These are phyloP conservation scores for Boletus sp. DNA, from an alignment of 768 basidiomycete genomes.

Conservation along the genomic window DNA sequence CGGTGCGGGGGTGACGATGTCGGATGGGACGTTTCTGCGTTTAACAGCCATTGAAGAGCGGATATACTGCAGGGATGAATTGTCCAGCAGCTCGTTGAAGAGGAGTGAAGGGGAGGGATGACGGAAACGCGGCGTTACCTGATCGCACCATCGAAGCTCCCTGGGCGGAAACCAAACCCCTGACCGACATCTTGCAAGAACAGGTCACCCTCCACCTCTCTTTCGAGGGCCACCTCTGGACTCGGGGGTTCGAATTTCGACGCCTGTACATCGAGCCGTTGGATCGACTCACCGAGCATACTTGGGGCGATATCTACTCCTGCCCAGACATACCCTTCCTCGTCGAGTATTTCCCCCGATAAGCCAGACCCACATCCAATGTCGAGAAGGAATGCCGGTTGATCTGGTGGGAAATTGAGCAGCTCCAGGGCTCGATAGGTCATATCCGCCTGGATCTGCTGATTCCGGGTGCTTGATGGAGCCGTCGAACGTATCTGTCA, in stretches of 20 bases:
- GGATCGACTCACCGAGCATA: constrained; percentile 76
- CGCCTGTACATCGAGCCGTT: not conserved
- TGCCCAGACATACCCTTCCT: constrained; percentile 89
- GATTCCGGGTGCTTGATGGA: constrained; percentile 77
- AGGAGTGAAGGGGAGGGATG: too few relatives aligned
- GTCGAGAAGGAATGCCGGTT: constrained; percentile 85
- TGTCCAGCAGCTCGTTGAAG: not conserved
- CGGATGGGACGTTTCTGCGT: constrained; percentile 88
- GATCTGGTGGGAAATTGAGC: constrained; percentile 72
- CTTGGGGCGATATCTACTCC: constrained; percentile 94
- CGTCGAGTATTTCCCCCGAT: constrained; percentile 93
- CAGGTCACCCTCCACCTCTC: constrained; percentile 94
- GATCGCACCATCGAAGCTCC: constrained; percentile 96
- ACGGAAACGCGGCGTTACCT: constrained; percentile 48
- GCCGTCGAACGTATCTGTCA: constrained; percentile 4
- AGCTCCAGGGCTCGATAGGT: constrained; percentile 93
- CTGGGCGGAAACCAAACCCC: constrained; percentile 94
- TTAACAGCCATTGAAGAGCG: constrained; percentile 97
- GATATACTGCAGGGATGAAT: constrained; percentile 66
- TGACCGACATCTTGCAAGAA: constrained; percentile 98
- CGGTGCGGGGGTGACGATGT: constrained; percentile 88
- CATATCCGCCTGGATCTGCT: constrained; percentile 97
- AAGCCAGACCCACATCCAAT: constrained; percentile 98
- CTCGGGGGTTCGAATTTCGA: not conserved
- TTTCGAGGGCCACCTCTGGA: constrained; percentile 89